phyloP scores from a whole-genome alignment of 495 filamentous ascomycete species.

The Penicillium daleae region DNA sequence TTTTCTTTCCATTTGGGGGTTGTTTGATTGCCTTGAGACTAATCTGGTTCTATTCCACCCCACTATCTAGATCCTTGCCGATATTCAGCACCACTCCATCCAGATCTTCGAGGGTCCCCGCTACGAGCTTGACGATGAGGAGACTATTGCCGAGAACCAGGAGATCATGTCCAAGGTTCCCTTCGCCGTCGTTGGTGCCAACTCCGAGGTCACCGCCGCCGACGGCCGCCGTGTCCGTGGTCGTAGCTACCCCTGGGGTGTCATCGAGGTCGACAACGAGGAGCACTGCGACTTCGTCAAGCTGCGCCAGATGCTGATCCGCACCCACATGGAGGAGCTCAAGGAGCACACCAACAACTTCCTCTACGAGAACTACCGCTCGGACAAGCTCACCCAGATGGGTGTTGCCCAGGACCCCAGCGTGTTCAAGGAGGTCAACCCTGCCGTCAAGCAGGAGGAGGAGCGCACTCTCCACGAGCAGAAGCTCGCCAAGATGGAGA shows the following conservation, averaged over 20 bases:
- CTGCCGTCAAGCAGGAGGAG: slow-evolving; percentile 99
- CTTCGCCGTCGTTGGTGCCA: slow-evolving; percentile 96
- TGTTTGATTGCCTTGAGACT: background rate
- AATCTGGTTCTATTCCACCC: background rate
- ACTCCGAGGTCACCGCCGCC: slow-evolving; percentile 83
- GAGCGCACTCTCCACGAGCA: slow-evolving; percentile 97
- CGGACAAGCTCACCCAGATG: slow-evolving; percentile 97
- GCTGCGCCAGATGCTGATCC: slow-evolving; percentile 98
- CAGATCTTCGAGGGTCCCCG: slow-evolving; percentile 98
- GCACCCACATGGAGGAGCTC: slow-evolving; percentile 99
- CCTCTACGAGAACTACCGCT: slow-evolving; percentile 99
- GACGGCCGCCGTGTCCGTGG: slow-evolving; percentile 97
- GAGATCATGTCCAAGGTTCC: slow-evolving; percentile 99
- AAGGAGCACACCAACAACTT: slow-evolving; percentile 99
- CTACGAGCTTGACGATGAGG: slow-evolving; percentile 98
- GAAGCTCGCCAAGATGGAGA: slow-evolving; percentile 99
- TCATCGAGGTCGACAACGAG: slow-evolving; percentile 99
- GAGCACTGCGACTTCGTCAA: slow-evolving; percentile 99
- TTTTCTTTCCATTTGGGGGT: no score
- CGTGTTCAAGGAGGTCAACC: slow-evolving; percentile 99
- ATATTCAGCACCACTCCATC: slow-evolving; percentile 94
- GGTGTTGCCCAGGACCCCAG: slow-evolving; percentile 97
- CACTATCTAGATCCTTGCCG: slow-evolving; percentile 79
- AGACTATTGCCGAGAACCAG: slow-evolving; percentile 99
- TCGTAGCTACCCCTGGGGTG: slow-evolving; percentile 96